A percentile compares a stretch with the other conserved stretches of the same genome.
Evolutionary conservation across 495 filamentous ascomycete species (phyloP).

Genomic region (Penicillium paxilli): DNA sequence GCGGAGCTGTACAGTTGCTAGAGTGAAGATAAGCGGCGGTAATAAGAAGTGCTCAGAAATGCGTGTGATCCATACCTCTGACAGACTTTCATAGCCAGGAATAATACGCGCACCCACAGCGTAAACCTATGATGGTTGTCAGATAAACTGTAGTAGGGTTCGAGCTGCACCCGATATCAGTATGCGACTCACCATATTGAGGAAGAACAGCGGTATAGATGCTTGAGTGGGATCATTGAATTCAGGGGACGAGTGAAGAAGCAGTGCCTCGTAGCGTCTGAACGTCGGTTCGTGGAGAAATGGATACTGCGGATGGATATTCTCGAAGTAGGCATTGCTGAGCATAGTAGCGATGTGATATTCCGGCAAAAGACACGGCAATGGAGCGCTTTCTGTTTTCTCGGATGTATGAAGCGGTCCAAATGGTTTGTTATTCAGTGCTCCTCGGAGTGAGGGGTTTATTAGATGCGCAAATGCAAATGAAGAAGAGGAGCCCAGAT

Average conservation of each 20-base stretch:
- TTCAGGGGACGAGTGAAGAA: too few species aligned
- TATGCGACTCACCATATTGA: neutral
- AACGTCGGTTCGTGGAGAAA: constrained; percentile 23
- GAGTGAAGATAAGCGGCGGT: neutral
- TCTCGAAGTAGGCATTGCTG: constrained; percentile 15
- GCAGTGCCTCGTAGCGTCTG: neutral
- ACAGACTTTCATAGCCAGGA: too few species aligned
- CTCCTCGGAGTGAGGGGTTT: neutral
- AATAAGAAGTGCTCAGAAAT: neutral
- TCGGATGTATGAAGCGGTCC: neutral
- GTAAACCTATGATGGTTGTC: neutral
- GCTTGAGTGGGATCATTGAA: too few species aligned
- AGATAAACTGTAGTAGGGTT: neutral
- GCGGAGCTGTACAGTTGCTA: constrained; percentile 1
- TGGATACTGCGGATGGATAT: constrained; percentile 20
- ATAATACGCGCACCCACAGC: neutral
- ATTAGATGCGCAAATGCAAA: constrained; percentile 6
- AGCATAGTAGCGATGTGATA: constrained; percentile 1
- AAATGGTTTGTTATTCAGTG: neutral
- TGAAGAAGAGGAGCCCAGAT: constrained; percentile 5
- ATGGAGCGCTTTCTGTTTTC: neutral
- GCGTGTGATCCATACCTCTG: too few species aligned
- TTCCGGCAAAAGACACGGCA: constrained; percentile 8
- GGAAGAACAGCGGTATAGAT: neutral
- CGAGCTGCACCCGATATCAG: too few species aligned